Evolutionary conservation across 805 yeast species (phyloP).

Genomic region (Pichia gijzeniarum): DNA sequence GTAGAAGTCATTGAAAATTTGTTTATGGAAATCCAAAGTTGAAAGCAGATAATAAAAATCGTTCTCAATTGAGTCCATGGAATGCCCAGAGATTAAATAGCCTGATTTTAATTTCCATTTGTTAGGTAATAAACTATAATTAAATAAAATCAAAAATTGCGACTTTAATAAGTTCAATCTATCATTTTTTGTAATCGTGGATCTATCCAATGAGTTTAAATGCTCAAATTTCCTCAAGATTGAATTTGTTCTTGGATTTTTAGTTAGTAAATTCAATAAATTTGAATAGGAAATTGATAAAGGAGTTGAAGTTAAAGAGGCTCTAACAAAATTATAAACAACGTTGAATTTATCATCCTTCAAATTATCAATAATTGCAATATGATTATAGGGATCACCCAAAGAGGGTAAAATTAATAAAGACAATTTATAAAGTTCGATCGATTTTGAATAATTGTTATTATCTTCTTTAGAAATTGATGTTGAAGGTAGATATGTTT

Average conservation of each 20-base stretch:
- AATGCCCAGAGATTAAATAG: conserved; percentile 26
- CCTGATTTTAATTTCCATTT: conserved; percentile 31
- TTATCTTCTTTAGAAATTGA: conserved; percentile 31
- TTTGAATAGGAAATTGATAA: conserved; percentile 42
- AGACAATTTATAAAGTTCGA: conserved; percentile 46
- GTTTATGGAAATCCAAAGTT: conserved; percentile 28
- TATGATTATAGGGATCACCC: conserved; percentile 60
- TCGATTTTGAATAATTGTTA: conserved; percentile 38
- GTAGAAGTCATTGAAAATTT: conserved; percentile 29
- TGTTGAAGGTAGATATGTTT: conserved; percentile 32
- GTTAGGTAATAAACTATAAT: conserved; percentile 37
- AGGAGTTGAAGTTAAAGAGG: conserved; percentile 48
- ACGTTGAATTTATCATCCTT: conserved; percentile 42
- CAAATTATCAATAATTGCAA: conserved; percentile 49
- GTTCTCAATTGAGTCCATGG: conserved; percentile 25
- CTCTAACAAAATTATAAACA: conserved; percentile 48
- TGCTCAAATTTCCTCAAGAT: conserved; percentile 25
- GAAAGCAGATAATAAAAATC: conserved; percentile 28
- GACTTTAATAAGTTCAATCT: conserved; percentile 27
- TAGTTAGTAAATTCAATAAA: conserved; percentile 33
- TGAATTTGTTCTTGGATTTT: conserved; percentile 28
- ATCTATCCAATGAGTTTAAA: conserved; percentile 22
- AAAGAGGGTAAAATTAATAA: conserved; percentile 56
- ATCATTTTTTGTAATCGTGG: conserved; percentile 29
- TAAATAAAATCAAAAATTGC: conserved; percentile 27